These are phyloP conservation scores for Coniella vitis DNA, from an alignment of 2,329 filamentous ascomycete genomes.

Conservation along the genomic window DNA sequence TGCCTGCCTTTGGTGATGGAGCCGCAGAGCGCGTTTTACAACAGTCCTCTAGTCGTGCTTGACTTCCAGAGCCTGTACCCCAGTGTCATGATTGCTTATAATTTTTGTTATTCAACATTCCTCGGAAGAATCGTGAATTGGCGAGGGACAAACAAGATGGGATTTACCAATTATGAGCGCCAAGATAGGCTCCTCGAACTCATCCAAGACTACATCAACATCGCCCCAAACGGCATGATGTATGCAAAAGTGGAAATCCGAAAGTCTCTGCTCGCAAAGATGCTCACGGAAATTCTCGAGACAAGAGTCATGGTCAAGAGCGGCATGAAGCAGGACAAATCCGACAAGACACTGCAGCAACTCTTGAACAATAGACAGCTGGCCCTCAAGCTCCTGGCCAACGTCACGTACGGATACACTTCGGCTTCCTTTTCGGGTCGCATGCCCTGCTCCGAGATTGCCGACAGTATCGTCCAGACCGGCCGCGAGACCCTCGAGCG, in stretches of 20 bases:
- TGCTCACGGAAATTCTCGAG: constrained; percentile 92
- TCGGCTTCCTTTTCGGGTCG: constrained; percentile 94
- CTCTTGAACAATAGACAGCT: constrained; percentile 90
- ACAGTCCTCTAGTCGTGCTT: constrained; percentile 77
- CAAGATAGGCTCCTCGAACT: constrained; percentile 69
- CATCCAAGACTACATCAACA: constrained; percentile 79
- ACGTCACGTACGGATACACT: constrained; percentile 97
- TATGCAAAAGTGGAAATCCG: constrained; percentile 80
- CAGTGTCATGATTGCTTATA: constrained; percentile 98
- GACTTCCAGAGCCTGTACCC: constrained; percentile 97
- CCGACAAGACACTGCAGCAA: constrained; percentile 77
- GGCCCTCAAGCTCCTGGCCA: constrained; percentile 92
- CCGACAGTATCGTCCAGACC: constrained; percentile 96
- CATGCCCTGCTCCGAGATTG: constrained; percentile 97
- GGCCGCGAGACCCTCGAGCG: constrained; percentile 91
- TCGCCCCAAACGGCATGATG: constrained; percentile 95
- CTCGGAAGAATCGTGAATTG: constrained; percentile 78
- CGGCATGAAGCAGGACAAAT: constrained; percentile 90
- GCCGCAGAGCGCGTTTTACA: constrained; percentile 91
- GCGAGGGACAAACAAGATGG: constrained; percentile 92
- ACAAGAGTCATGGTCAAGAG: constrained; percentile 97
- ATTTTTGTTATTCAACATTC: constrained; percentile 97
- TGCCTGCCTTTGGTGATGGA: constrained; percentile 97
- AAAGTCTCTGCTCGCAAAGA: constrained; percentile 88
- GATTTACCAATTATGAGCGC: constrained; percentile 80